Conservation (phyloP, 2,329 filamentous ascomycete species). For the Neofusicoccum parvum region DNA sequence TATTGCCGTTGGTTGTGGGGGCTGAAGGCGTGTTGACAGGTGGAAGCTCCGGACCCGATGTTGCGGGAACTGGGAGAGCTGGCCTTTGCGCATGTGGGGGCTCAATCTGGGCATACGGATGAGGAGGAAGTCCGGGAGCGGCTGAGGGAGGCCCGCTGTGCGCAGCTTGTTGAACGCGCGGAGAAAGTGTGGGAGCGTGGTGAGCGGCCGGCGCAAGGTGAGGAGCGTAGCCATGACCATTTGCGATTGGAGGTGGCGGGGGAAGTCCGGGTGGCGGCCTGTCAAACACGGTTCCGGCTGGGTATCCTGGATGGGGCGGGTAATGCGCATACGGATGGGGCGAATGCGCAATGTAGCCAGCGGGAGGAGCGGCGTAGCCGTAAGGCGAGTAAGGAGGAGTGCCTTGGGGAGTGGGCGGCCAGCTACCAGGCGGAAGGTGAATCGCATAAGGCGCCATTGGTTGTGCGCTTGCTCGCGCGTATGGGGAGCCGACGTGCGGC, state of each 20-base stretch:
- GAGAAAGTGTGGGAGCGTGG: slow-evolving; percentile 40
- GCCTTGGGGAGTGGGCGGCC: slow-evolving; percentile 44
- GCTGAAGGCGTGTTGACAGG: slow-evolving; percentile 31
- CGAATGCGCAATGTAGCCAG: slow-evolving; percentile 19
- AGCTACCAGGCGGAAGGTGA: slow-evolving; percentile 41
- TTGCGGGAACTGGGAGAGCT: not conserved
- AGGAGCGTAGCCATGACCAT: slow-evolving; percentile 33
- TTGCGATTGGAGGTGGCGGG: slow-evolving; percentile 39
- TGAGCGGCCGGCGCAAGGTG: slow-evolving; percentile 27
- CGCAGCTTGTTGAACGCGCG: slow-evolving; percentile 44
- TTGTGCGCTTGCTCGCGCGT: slow-evolving; percentile 45
- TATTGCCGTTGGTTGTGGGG: slow-evolving; percentile 25
- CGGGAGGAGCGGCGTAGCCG: slow-evolving; percentile 25
- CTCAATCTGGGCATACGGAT: slow-evolving; percentile 22
- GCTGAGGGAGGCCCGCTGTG: slow-evolving; percentile 42
- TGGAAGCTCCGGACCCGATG: slow-evolving; percentile 36
- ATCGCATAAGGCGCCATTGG: slow-evolving; percentile 45
- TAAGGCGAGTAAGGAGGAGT: slow-evolving; percentile 45
- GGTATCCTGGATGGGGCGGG: slow-evolving; percentile 13
- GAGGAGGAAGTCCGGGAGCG: slow-evolving; percentile 51
- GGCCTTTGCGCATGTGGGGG: slow-evolving; percentile 23
- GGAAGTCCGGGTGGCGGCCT: slow-evolving; percentile 41
- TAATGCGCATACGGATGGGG: slow-evolving; percentile 15
- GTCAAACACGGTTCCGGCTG: slow-evolving; percentile 38
- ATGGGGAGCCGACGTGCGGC: slow-evolving; percentile 56